A percentile compares a stretch with the other conserved stretches of the same genome.
phyloP scores from a whole-genome alignment of 768 basidiomycete species.

The Tephrocybe sp. region DNA sequence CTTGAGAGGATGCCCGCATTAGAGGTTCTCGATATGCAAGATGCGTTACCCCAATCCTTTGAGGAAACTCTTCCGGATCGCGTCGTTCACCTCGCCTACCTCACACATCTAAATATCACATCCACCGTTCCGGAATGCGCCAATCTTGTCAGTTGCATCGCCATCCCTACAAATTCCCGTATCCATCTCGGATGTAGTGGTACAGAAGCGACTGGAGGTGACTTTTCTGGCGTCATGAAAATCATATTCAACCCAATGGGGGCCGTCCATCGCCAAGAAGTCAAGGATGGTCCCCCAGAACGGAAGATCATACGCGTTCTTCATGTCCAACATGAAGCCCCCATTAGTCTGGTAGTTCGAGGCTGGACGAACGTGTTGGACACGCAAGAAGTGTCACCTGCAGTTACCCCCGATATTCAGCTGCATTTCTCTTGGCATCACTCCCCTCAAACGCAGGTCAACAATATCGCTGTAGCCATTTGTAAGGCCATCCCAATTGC shows the following conservation, averaged over 20 bases:
- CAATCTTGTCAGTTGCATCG: slow-evolving; percentile 22
- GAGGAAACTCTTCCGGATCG: slow-evolving; percentile 10
- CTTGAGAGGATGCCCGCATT: slow-evolving; percentile 33
- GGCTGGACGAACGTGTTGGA: slow-evolving; percentile 14
- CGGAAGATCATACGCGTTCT: slow-evolving; percentile 12
- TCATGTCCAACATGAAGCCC: slow-evolving; percentile 13
- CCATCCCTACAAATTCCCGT: slow-evolving; percentile 16
- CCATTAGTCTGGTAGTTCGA: slow-evolving; percentile 12
- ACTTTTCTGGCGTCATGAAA: slow-evolving; percentile 19
- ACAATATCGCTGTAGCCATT: slow-evolving; percentile 16
- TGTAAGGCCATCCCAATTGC: slow-evolving; percentile 22
- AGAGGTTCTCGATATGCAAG: slow-evolving; percentile 30
- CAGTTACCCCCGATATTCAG: slow-evolving; percentile 13
- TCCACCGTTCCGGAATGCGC: slow-evolving; percentile 22
- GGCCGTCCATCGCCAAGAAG: slow-evolving; percentile 2
- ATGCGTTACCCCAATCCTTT: slow-evolving; percentile 28
- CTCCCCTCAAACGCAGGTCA: slow-evolving; percentile 10
- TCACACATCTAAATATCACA: slow-evolving; percentile 20
- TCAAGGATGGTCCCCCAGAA: slow-evolving; percentile 7
- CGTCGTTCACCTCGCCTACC: slow-evolving; percentile 19
- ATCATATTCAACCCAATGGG: slow-evolving; percentile 11
- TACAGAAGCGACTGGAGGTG: slow-evolving; percentile 13
- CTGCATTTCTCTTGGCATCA: slow-evolving; percentile 23
- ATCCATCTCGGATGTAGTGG: slow-evolving; percentile 18
- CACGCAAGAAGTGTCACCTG: not conserved